A percentile compares a stretch with the other conserved stretches of the same genome.
Conservation (phyloP, 2,329 filamentous ascomycete genomes). For the Dryadomyces sulphureus region DNA sequence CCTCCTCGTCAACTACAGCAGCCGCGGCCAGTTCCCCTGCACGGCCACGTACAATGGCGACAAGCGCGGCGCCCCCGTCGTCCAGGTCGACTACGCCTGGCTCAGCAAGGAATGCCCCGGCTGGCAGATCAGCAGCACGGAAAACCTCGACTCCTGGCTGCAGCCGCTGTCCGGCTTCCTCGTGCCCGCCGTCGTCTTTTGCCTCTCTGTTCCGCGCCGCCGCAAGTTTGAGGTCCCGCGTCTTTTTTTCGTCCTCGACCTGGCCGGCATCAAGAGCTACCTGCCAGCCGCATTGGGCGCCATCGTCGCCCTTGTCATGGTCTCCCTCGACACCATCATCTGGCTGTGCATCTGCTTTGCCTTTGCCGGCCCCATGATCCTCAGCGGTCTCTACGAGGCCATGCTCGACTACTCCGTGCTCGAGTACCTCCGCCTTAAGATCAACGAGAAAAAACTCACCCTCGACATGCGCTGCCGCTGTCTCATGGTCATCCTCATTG, state of each 20-base stretch:
- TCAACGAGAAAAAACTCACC: constrained; percentile 9
- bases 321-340: constrained; percentile 13
- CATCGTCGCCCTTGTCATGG: constrained; percentile 10
- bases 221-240: constrained; percentile 12
- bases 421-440: constrained; percentile 11
- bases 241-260: constrained; percentile 9
- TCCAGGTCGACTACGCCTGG: constrained; percentile 12
- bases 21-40: constrained; percentile 14
- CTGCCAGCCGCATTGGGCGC: constrained; percentile 7
- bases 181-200: constrained; percentile 16
- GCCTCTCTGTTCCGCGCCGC: constrained; percentile 14
- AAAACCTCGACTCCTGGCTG: constrained; percentile 13
- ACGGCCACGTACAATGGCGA: constrained; percentile 11
- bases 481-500: constrained; percentile 16
- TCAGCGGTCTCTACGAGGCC: constrained; percentile 17
- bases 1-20: constrained; percentile 1
- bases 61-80: constrained; percentile 9
- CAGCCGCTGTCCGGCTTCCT: constrained; percentile 15
- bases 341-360: constrained; percentile 17
- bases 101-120: constrained; percentile 11
- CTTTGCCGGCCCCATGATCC: constrained; percentile 16
- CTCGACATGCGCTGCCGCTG: constrained; percentile 13
- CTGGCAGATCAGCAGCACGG: constrained; percentile 12
- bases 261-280: constrained; percentile 9
- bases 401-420: constrained; percentile 15